Conservation (phyloP, 441 rosid species). For the Gossypium schwendimanii region DNA sequence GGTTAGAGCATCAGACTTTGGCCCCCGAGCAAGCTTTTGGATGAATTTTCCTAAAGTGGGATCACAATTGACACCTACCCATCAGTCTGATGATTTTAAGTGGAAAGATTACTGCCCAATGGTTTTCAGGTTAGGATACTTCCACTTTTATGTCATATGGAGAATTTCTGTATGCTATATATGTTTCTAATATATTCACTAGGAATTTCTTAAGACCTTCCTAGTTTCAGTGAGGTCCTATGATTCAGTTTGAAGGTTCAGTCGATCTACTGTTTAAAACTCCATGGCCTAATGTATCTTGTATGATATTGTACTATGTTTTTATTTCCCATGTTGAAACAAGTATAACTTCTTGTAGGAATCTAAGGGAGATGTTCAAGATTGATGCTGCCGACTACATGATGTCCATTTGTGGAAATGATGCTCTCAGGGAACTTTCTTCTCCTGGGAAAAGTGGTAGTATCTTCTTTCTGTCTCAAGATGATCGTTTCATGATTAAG, state of each 20-base stretch:
- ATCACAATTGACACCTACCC: constrained; percentile 84
- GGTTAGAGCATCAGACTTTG: constrained; percentile 85
- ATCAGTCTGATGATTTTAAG: constrained; percentile 83
- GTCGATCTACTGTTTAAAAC: not conserved
- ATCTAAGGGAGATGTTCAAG: constrained; percentile 96
- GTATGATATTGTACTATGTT: not conserved
- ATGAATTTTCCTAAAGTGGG: constrained; percentile 90
- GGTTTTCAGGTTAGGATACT: constrained; percentile 77
- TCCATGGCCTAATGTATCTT: not conserved
- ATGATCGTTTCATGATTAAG: constrained; percentile 97
- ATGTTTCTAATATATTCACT: not conserved
- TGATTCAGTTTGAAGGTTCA: not conserved
- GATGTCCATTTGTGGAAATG: constrained; percentile 98
- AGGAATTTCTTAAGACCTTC: not conserved
- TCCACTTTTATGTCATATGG: not conserved
- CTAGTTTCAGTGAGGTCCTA: not conserved
- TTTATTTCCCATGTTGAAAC: not conserved
- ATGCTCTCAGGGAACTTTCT: constrained; percentile 92
- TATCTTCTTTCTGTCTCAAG: constrained; percentile 91
- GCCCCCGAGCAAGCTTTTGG: constrained; percentile 92
- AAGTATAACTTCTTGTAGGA: constrained; percentile 38
- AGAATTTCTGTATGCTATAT: not conserved
- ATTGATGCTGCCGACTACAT: constrained; percentile 96
- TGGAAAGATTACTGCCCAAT: constrained; percentile 99
- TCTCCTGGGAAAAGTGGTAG: constrained; percentile 99